Conservation (phyloP, 2,329 filamentous ascomycete species). For the Monosporascus sp. region DNA sequence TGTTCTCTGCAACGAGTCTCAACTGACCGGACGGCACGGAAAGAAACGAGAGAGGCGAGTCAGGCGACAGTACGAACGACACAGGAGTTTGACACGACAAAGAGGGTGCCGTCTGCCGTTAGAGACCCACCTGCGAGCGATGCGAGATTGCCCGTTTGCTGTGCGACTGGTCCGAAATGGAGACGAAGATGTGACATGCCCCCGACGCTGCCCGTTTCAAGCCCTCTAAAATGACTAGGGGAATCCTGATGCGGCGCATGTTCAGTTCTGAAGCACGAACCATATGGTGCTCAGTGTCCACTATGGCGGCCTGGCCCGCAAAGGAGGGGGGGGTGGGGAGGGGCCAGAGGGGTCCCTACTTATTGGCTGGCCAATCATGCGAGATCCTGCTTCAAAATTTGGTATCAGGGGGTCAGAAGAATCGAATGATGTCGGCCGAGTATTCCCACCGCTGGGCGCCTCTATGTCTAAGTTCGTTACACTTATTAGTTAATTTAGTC, state of each 20-base stretch:
- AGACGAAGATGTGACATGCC: slow-evolving; percentile 11
- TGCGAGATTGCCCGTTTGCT: not conserved
- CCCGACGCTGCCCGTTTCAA: slow-evolving; percentile 26
- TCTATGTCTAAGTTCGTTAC: not conserved
- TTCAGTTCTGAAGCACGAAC: slow-evolving; percentile 6
- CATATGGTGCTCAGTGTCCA: not conserved
- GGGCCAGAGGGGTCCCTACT: not conserved
- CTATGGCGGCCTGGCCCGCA: too few species aligned
- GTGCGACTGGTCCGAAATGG: slow-evolving; percentile 6
- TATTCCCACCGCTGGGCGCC: slow-evolving; percentile 8
- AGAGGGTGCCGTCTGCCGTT: too few species aligned
- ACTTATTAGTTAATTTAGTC: too few species aligned
- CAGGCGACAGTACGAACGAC: not conserved
- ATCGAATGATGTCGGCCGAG: slow-evolving; percentile 17
- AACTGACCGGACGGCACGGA: slow-evolving; percentile 9
- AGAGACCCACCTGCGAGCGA: slow-evolving; percentile 4
- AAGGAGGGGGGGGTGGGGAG: too few species aligned
- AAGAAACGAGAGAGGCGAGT: slow-evolving; percentile 10
- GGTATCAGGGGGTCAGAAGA: slow-evolving; percentile 7
- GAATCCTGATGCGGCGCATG: slow-evolving; percentile 7
- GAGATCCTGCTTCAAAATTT: slow-evolving; percentile 6
- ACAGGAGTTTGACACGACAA: too few species aligned
- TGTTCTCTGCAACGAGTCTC: slow-evolving; percentile 2
- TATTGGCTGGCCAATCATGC: slow-evolving; percentile 10
- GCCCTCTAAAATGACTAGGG: slow-evolving; percentile 11